phyloP scores from a whole-genome alignment of 306 rosid species.

The Albizia julibrissin region DNA sequence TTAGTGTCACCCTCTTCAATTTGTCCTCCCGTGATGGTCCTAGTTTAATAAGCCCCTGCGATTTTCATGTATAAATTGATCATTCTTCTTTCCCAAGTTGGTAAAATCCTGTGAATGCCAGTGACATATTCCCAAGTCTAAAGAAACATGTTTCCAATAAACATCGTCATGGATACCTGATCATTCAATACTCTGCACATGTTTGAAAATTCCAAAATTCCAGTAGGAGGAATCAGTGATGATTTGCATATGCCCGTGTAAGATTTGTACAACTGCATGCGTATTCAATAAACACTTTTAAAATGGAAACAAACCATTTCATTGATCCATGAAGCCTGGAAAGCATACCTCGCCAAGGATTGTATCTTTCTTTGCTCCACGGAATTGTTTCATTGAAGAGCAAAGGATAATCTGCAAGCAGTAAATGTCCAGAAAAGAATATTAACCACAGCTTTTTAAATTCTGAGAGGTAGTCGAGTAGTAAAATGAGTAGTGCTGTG shows the following conservation, averaged over 20 bases:
- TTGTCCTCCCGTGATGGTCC: conserved; percentile 81
- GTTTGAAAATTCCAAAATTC: conserved; percentile 69
- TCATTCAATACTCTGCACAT: conserved; percentile 84
- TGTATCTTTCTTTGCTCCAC: conserved; percentile 73
- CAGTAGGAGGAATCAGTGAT: conserved; percentile 63
- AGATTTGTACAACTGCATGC: conserved; percentile 76
- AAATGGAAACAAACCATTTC: not conserved
- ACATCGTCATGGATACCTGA: conserved; percentile 55
- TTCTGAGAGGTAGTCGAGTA: not conserved
- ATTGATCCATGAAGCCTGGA: not conserved
- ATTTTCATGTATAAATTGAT: conserved; percentile 23
- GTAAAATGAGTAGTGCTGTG: not conserved
- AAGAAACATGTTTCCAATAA: conserved; percentile 8
- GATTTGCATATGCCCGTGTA: conserved; percentile 70
- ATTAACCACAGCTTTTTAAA: not conserved
- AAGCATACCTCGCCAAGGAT: conserved; percentile 73
- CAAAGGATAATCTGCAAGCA: conserved; percentile 71
- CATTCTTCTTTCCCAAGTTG: conserved; percentile 3
- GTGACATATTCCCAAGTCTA: conserved; percentile 3
- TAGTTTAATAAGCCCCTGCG: conserved; percentile 83
- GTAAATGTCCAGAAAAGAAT: conserved; percentile 14
- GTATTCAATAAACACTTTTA: conserved; percentile 1
- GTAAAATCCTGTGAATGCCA: not conserved
- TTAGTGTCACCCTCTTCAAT: conserved; percentile 64
- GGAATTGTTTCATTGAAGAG: conserved; percentile 76